Base-by-base conservation (phyloP, 768 basidiomycete species). In the Serendipita sp. region DNA sequence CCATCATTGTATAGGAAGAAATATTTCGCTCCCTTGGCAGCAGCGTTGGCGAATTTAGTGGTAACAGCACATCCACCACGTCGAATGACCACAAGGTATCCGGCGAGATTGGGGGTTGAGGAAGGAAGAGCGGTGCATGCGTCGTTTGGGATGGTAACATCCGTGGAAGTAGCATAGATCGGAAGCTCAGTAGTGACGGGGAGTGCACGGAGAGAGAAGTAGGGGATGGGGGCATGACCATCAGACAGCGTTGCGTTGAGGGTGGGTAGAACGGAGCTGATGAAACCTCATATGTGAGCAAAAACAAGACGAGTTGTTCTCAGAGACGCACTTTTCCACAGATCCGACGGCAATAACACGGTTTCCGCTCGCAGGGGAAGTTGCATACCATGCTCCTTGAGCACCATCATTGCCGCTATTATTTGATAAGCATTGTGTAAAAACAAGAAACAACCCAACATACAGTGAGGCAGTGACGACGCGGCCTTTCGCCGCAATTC, bases 161-260 rank as follows among this genome's bases (percentile, higher is more conserved):
- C 51, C n/a, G 67, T 70, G 28, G 71, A 72, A n/a, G 72, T 68
- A 66, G 73, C 73, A 45, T 74, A 73, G 60, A 73, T 68, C 7
- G 71, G 48, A 28, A 72, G 69, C 64, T 68, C 66, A 18, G 72
- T 71, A 3, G 53, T 13, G 30, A 54, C 53, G 10, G 53, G 53
- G 53, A 54, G 35, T 4, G 56, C 1, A 10, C 56, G 28, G 24
- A n/a, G 38, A 18, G 63, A 47, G 24, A 63, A 47, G 35, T 41
- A 47, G n/a, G 16, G 47, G 35, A 65, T 24, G n/a, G 47, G 46
- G 32, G 64, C 47, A 13, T 30, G 64, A 5, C 30, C 28, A 18
- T 48, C 47, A 7, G 8, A 51, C 15, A 65, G 54, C 11, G 54
- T 60, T 13, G 38, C 65, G 45, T 58, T 65, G 65, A 54, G 45